Evolutionary conservation across 805 yeast genomes (phyloP).

Genomic region (Metschnikowia lachancei): DNA sequence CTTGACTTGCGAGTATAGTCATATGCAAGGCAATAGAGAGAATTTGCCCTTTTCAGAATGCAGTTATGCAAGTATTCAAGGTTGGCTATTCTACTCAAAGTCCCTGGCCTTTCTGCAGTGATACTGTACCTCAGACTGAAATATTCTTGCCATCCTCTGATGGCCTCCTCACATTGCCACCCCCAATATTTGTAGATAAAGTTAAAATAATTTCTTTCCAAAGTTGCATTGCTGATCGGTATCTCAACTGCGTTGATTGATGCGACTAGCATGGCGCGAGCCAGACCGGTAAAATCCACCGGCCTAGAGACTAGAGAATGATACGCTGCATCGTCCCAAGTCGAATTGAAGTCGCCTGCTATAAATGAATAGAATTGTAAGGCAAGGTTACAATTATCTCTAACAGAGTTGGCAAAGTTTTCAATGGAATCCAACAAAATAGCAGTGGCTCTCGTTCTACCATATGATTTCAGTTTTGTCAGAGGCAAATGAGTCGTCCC

Average conservation of each 20-base stretch:
- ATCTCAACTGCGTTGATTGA: too few relatives aligned
- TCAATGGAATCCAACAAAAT: background rate
- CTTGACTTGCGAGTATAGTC: too few relatives aligned
- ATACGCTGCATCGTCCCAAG: conserved; percentile 6
- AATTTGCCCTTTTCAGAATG: background rate
- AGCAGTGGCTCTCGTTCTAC: background rate
- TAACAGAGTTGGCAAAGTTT: background rate
- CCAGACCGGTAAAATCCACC: conserved; percentile 2
- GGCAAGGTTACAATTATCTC: background rate
- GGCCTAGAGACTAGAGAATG: conserved; percentile 5
- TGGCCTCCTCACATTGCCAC: background rate
- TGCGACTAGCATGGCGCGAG: too few relatives aligned
- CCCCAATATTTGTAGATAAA: too few relatives aligned
- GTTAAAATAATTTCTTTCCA: too few relatives aligned
- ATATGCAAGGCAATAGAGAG: too few relatives aligned
- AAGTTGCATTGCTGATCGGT: too few relatives aligned
- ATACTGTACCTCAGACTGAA: too few relatives aligned
- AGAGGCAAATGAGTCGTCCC: conserved; percentile 7
- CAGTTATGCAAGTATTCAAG: conserved; percentile 5
- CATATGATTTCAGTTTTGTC: background rate
- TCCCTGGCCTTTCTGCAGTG: too few relatives aligned
- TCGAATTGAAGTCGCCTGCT: conserved; percentile 9
- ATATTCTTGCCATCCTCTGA: too few relatives aligned
- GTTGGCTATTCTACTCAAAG: background rate
- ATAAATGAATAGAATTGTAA: conserved; percentile 5